Base-by-base conservation (phyloP, 1,139 yeast genomes). In the Debaryomyces coudertii region DNA sequence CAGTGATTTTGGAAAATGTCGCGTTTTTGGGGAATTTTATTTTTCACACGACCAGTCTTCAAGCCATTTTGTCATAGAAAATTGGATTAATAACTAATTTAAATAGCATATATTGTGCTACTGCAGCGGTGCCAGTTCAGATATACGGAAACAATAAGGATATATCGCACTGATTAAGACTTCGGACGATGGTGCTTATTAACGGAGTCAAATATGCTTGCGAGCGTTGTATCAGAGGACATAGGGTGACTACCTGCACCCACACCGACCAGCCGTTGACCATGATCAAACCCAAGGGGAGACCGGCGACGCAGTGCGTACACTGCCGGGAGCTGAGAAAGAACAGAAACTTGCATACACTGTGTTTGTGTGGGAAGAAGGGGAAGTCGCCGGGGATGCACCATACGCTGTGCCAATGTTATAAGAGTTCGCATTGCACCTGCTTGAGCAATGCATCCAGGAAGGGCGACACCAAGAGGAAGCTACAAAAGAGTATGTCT, bases 181-280 rank as follows among this genome's bases (percentile, higher is more conserved):
- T 35, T 40, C 27, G 31, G 23, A 45, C 28, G 16, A 90, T 90
- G 97, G 97, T 92, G 46, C 75, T 87, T 47, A 83, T 92, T 46
- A 89, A 90, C 61, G 97, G 97, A 33, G 85, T 88, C 54, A 92
- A 93, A 64, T 92, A 90, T 68, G 98, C 99, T 48, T 92, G 99
- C 65, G 97, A 88, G 65, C 75, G 97, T 54, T 93, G 99, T 67
- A 90, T 93, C 46, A 78, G 99, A 53, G 99, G 99, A 43, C 98
- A 93, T 62, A 75, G 98, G 47, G 98, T 92, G 34, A 87, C 97
- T 2, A 83, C 96, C 5, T 93, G 99, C 66, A 84, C 86, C 44
- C 99, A 93, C 63, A 84, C 93, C 1, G 96, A 93, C 56, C 90
- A 87, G 61, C 96, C 95, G 2, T 71, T 93, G 53, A 85, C 89